Conservation (phyloP, 2,329 filamentous ascomycete species). For the Penicillium sp. region DNA sequence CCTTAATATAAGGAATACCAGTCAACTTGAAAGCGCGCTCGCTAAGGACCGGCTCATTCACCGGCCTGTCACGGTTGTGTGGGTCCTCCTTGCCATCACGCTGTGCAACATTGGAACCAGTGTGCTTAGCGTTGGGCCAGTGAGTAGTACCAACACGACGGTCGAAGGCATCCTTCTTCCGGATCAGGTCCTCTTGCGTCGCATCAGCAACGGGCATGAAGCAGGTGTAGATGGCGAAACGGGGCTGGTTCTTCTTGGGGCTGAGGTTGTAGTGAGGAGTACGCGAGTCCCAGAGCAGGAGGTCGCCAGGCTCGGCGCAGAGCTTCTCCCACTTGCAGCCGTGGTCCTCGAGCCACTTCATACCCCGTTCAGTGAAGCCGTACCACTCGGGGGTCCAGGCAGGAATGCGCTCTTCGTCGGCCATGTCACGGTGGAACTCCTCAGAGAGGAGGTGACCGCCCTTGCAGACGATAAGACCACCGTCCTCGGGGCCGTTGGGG, state of each 20-base stretch:
- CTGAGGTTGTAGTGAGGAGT: conserved; percentile 48
- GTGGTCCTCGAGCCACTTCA: conserved; percentile 40
- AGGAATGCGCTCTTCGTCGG: conserved; percentile 32
- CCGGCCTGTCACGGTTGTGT: conserved; percentile 42
- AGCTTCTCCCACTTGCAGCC: conserved; percentile 42
- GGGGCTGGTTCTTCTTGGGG: conserved; percentile 34
- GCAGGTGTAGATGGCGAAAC: conserved; percentile 46
- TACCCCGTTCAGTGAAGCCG: conserved; percentile 34
- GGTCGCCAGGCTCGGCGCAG: conserved; percentile 49
- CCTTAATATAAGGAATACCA: conserved; percentile 52
- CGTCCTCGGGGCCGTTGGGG: conserved; percentile 43
- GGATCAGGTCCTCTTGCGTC: conserved; percentile 46
- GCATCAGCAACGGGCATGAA: conserved; percentile 48
- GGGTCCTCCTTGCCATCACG: conserved; percentile 28
- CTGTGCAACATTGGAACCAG: conserved; percentile 28
- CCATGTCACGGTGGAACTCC: conserved; percentile 38
- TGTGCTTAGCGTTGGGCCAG: conserved; percentile 37
- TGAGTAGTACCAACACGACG: conserved; percentile 48
- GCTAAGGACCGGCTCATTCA: conserved; percentile 45
- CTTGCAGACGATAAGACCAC: conserved; percentile 42
- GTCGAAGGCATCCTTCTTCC: conserved; percentile 50
- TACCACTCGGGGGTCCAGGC: conserved; percentile 39
- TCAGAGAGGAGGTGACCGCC: conserved; percentile 38
- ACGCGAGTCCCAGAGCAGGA: conserved; percentile 49
- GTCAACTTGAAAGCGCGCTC: conserved; percentile 53